Percentiles rank a stretch among this genome's conserved stretches.
phyloP scores from a whole-genome alignment of 2,329 filamentous ascomycete species.

The Myriosclerotinia duriaeana region DNA sequence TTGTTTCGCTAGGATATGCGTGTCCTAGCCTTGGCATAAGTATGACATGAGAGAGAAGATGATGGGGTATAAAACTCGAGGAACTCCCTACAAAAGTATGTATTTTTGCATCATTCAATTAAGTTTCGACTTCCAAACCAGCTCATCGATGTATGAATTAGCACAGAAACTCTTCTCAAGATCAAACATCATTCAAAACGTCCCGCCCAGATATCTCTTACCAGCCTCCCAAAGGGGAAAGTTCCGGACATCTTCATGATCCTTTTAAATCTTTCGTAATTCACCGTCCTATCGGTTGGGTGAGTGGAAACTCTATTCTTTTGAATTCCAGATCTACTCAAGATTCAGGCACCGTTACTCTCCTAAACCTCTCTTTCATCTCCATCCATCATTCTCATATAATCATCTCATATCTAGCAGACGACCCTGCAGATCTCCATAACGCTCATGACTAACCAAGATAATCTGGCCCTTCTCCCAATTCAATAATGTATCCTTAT shows the following conservation, averaged over 20 bases:
- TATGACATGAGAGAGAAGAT: not conserved
- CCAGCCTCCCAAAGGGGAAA: conserved; percentile 24
- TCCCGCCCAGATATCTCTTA: conserved; percentile 23
- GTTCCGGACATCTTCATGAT: conserved; percentile 24
- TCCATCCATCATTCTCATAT: not conserved
- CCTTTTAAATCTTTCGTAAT: conserved; percentile 27
- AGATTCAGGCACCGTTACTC: too few species aligned
- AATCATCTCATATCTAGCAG: not conserved
- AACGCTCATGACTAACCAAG: conserved; percentile 24
- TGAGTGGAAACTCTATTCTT: not conserved
- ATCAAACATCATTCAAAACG: not conserved
- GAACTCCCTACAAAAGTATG: too few species aligned
- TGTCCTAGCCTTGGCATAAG: too few species aligned
- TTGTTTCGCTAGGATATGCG: not conserved
- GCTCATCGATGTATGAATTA: not conserved
- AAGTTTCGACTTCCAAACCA: not conserved
- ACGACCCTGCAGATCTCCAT: conserved; percentile 4
- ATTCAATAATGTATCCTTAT: conserved; percentile 29
- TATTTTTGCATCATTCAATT: not conserved
- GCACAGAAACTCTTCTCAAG: too few species aligned
- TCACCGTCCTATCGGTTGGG: conserved; percentile 14
- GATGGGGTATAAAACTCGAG: not conserved
- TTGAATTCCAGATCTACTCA: not conserved
- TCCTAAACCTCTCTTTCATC: not conserved
- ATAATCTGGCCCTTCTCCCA: conserved; percentile 27